Percentiles rank a stretch among this genome's conserved stretches.
Conservation (phyloP, 306 rosid genomes). For the Canavalia ensiformis region DNA sequence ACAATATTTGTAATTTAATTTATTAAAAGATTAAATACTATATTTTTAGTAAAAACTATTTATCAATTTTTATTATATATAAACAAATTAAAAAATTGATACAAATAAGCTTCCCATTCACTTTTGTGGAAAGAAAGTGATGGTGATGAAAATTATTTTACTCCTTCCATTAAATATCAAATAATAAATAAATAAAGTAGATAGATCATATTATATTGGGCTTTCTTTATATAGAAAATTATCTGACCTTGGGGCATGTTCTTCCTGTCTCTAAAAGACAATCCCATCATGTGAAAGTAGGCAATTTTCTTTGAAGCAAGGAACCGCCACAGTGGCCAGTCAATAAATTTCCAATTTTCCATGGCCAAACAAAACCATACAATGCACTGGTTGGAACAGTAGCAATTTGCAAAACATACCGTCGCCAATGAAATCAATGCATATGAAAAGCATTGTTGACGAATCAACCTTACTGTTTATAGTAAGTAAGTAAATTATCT, state of each 20-base stretch:
- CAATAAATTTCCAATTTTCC: neutral
- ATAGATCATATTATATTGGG: neutral
- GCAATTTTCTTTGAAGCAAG: neutral
- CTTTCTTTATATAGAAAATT: constrained; percentile 39
- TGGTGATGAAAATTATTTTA: neutral
- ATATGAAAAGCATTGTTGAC: constrained; percentile 3
- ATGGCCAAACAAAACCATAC: constrained; percentile 1
- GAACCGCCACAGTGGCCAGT: constrained; percentile 1
- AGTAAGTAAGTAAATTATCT: neutral
- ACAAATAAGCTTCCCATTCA: neutral
- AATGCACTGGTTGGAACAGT: neutral
- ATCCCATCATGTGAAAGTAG: constrained; percentile 22
- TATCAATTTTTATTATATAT: too few species aligned
- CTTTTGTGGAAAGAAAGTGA: constrained; percentile 25
- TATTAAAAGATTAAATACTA: too few species aligned
- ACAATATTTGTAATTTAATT: too few species aligned
- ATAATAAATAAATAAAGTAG: neutral
- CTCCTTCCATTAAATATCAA: neutral
- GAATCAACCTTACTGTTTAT: neutral
- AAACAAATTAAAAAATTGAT: too few species aligned
- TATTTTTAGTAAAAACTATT: too few species aligned
- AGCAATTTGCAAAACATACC: neutral
- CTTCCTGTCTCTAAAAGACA: constrained; percentile 36
- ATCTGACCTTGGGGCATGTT: neutral
- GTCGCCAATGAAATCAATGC: constrained; percentile 18